phyloP scores from a whole-genome alignment of 306 rosid species.

The Sechiopsis laciniata region DNA sequence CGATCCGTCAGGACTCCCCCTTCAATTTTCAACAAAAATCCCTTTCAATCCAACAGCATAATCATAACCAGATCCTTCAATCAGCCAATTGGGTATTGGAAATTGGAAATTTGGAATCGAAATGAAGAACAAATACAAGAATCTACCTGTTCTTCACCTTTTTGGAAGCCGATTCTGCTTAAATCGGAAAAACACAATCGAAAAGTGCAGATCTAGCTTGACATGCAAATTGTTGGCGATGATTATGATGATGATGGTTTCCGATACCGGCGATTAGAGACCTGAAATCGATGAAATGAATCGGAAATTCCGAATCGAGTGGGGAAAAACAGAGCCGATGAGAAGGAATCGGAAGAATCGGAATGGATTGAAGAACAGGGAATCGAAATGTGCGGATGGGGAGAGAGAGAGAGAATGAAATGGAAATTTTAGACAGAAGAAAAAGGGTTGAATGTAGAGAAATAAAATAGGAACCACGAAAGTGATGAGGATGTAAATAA shows the following conservation, averaged over 20 bases:
- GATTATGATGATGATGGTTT: neutral
- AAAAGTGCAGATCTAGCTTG: neutral
- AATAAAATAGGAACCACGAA: neutral
- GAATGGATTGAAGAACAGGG: neutral
- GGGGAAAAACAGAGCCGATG: neutral
- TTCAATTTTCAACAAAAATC: too few species aligned
- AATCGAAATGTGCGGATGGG: neutral
- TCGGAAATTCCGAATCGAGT: neutral
- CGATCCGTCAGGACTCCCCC: slow-evolving; percentile 55
- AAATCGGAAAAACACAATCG: neutral
- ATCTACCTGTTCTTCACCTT: neutral
- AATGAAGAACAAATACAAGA: neutral
- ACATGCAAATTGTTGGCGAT: neutral
- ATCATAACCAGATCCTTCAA: neutral
- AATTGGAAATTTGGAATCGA: neutral
- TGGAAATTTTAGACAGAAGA: neutral
- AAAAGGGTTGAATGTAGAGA: neutral
- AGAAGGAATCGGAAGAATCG: neutral
- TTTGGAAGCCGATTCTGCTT: neutral
- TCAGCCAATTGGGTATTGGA: neutral
- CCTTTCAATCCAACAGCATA: neutral
- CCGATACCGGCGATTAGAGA: neutral
- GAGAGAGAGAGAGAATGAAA: neutral
- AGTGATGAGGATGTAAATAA: neutral
- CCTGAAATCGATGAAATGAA: neutral